A percentile compares a stretch with the other conserved stretches of the same genome.
Conservation (phyloP, 805 yeast genomes). For the Metschnikowia sp. region DNA sequence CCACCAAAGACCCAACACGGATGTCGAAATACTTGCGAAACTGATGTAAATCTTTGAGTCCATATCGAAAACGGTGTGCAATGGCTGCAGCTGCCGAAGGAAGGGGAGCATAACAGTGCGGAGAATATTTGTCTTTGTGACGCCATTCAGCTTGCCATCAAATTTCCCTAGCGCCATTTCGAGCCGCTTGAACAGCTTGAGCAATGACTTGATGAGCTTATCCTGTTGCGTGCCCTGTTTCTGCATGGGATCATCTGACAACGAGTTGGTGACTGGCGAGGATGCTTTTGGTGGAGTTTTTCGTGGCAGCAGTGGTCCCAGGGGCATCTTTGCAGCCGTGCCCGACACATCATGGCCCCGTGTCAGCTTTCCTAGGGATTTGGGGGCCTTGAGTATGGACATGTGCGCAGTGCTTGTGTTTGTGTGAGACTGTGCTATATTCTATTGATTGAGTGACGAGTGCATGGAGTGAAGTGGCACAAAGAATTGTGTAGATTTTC, state of each 20-base stretch:
- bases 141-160: slow-evolving; percentile 20
- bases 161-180: slow-evolving; percentile 46
- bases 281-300: not conserved
- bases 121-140: slow-evolving; percentile 36
- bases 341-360: not conserved
- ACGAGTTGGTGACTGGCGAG: not conserved
- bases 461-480: slow-evolving; percentile 1
- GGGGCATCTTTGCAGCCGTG: not conserved
- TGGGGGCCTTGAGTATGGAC: slow-evolving; percentile 4
- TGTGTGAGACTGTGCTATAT: not conserved
- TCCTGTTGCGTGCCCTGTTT: slow-evolving; percentile 6
- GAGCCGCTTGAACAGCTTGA: slow-evolving; percentile 29
- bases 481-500: not conserved
- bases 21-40: slow-evolving; percentile 29
- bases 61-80: slow-evolving; percentile 20
- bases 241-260: not conserved
- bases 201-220: slow-evolving; percentile 10
- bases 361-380: not conserved
- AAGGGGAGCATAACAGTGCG: slow-evolving; percentile 41
- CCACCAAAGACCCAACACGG: slow-evolving; percentile 52
- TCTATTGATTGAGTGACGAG: not conserved
- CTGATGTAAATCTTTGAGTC: slow-evolving; percentile 28
- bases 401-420: not conserved
- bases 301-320: not conserved
- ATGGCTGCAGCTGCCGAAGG: slow-evolving; percentile 18